A percentile compares a stretch with the other conserved stretches of the same genome.
Conservation (phyloP, 306 rosid species). For the Quercus agrifolia region DNA sequence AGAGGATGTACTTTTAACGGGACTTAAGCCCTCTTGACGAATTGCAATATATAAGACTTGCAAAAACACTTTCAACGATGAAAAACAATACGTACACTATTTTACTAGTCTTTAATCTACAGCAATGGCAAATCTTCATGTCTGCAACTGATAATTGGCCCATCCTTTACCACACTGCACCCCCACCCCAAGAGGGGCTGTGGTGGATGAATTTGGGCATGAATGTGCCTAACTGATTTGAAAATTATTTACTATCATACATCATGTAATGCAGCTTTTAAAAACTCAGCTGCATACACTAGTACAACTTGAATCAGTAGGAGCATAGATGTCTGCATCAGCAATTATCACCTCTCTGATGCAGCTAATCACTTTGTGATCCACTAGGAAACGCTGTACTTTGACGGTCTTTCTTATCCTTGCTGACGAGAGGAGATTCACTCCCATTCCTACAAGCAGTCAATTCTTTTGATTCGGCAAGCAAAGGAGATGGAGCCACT, state of each 20-base stretch:
- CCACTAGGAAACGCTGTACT: slow-evolving; percentile 39
- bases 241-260: slow-evolving; percentile 7
- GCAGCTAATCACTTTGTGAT: slow-evolving; percentile 10
- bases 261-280: slow-evolving; percentile 48
- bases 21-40: not conserved
- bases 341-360: slow-evolving; percentile 15
- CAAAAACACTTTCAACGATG: too few species aligned
- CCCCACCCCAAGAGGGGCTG: too few species aligned
- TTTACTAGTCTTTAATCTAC: too few species aligned
- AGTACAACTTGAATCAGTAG: slow-evolving; percentile 14
- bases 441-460: slow-evolving; percentile 49
- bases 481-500: slow-evolving; percentile 30
- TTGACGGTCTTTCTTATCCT: slow-evolving; percentile 60
- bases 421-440: slow-evolving; percentile 41
- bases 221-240: not conserved
- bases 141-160: too few species aligned
- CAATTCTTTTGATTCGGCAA: slow-evolving; percentile 58
- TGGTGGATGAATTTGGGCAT: too few species aligned
- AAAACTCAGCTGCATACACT: slow-evolving; percentile 56
- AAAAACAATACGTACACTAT: too few species aligned
- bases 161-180: too few species aligned
- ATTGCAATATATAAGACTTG: not conserved
- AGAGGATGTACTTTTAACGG: too few species aligned
- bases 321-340: slow-evolving; percentile 17
- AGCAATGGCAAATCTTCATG: not conserved